Conservation (phyloP, 148 eudicot genomes). For the Gaultheria prostrata region DNA sequence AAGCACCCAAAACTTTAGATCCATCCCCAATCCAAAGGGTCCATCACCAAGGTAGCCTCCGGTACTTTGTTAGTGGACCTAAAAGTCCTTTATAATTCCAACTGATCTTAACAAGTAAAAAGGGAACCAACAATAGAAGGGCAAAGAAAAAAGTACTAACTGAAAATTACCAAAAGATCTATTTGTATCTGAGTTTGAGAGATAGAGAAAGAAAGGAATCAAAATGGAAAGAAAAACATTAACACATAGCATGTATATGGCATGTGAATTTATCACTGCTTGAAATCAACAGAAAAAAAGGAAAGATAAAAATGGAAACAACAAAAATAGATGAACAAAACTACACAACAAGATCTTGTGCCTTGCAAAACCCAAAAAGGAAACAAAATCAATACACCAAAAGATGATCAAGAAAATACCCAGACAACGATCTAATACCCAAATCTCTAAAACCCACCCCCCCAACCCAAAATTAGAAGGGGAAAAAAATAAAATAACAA, state of each 20-base stretch:
- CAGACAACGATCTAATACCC: constrained; percentile 9
- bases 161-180: neutral
- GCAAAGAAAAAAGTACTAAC: neutral
- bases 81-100: neutral
- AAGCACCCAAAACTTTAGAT: neutral
- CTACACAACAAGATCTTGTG: constrained; percentile 11
- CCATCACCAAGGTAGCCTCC: neutral
- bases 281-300: neutral
- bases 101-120: constrained; percentile 9
- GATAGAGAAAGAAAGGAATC: neutral
- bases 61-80: neutral
- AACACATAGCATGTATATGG: neutral
- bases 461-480: neutral
- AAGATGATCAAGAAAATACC: constrained; percentile 1
- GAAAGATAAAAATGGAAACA: neutral
- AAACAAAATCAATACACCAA: constrained; percentile 1
- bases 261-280: neutral
- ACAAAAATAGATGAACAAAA: neutral
- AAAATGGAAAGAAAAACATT: neutral
- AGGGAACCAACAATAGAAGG: neutral
- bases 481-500: neutral
- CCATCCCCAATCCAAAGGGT: neutral
- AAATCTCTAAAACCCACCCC: neutral
- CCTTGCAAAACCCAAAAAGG: neutral
- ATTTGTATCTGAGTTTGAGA: neutral